Evolutionary conservation across 2,329 filamentous ascomycete species (phyloP).

Genomic region (Exophiala xenobiotica): DNA sequence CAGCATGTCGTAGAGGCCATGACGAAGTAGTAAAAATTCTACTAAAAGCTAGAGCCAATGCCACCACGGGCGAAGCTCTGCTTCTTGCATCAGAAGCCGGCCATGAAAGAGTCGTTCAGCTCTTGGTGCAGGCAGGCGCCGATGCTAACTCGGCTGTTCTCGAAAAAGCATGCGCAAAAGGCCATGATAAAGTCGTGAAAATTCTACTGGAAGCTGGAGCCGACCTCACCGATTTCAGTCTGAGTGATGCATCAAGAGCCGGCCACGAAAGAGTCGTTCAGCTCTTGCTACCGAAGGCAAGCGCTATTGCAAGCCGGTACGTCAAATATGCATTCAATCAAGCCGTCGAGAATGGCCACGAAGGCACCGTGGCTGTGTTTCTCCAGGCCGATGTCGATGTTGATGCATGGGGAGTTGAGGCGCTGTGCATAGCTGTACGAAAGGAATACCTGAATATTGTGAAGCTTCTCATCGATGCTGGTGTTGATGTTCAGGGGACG

Average conservation of each 20-base stretch:
- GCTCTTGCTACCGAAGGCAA: background rate
- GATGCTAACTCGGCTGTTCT: too few relatives aligned
- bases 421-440: background rate
- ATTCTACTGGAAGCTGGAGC: too few relatives aligned
- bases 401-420: background rate
- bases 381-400: background rate
- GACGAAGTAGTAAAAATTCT: too few relatives aligned
- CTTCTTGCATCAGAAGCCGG: background rate
- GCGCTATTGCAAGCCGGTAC: background rate
- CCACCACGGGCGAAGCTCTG: background rate
- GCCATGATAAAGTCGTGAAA: too few relatives aligned
- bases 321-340: background rate
- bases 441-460: background rate
- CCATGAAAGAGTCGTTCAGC: background rate
- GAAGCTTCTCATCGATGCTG: background rate
- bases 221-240: background rate
- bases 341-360: background rate
- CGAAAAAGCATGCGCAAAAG: too few relatives aligned
- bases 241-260: background rate
- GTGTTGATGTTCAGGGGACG: too few relatives aligned
- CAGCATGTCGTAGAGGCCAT: too few relatives aligned
- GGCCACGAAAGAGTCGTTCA: background rate
- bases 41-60: background rate
- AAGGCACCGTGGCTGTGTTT: background rate
- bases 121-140: background rate